Percentiles rank a stretch among this genome's conserved stretches.
These are phyloP conservation scores for Ganoderma lucidum DNA, from an alignment of 1,284 basidiomycete species.

Conservation along the genomic window DNA sequence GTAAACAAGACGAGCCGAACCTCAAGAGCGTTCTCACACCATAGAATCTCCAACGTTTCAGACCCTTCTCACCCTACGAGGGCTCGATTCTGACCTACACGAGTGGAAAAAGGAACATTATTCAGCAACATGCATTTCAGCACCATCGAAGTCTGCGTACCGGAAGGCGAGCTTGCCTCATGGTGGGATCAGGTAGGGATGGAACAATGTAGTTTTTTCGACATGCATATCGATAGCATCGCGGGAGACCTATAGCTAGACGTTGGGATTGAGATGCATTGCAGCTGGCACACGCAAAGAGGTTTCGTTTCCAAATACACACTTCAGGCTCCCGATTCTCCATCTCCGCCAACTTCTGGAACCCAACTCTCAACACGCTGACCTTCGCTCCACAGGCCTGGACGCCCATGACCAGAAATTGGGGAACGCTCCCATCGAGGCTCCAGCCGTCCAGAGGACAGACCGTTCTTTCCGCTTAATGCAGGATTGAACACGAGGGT, in stretches of 20 bases:
- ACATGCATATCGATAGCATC: background rate
- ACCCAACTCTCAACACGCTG: conserved; percentile 42
- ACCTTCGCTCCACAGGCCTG: conserved; percentile 65
- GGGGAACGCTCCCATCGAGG: conserved; percentile 65
- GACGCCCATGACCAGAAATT: conserved; percentile 47
- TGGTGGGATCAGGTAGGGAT: background rate
- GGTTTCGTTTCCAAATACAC: background rate
- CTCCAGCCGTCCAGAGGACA: conserved; percentile 66
- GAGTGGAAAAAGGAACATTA: background rate
- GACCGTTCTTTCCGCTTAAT: conserved; percentile 56
- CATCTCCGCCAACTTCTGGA: conserved; percentile 20
- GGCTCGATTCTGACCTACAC: background rate
- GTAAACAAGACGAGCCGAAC: conserved; percentile 9
- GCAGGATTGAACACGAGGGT: conserved; percentile 73
- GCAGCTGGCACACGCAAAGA: background rate
- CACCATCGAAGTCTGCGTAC: background rate
- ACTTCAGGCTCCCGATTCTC: background rate
- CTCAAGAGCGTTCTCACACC: background rate
- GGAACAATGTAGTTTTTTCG: background rate
- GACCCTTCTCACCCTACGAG: conserved; percentile 25
- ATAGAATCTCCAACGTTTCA: conserved; percentile 19
- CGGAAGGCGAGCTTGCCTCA: background rate
- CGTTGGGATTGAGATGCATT: background rate
- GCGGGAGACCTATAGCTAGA: background rate
- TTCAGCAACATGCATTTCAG: background rate